Conservation (phyloP, 1,284 basidiomycete genomes). For the Tylopilus orsonianus region DNA sequence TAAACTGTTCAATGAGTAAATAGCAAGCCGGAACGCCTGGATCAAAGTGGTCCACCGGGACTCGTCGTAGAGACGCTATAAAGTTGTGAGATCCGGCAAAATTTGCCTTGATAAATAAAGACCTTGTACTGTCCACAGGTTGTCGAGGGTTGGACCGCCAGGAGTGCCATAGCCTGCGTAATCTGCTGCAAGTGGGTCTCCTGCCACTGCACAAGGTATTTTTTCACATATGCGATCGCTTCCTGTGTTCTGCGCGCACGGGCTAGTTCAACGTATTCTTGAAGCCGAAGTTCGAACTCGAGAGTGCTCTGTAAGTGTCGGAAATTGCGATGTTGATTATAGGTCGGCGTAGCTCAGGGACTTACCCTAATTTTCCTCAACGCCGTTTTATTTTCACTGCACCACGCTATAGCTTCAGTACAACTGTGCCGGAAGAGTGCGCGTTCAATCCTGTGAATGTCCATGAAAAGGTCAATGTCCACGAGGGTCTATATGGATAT, state of each 20-base stretch:
- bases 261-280: slow-evolving; percentile 94
- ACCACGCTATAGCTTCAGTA: slow-evolving; percentile 90
- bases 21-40: slow-evolving; percentile 78
- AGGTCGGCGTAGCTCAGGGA: slow-evolving; percentile 13
- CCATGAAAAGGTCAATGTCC: slow-evolving; percentile 89
- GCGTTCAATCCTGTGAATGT: slow-evolving; percentile 82
- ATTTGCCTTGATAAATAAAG: slow-evolving; percentile 34
- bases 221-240: slow-evolving; percentile 85
- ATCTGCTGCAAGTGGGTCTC: slow-evolving; percentile 78
- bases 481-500: slow-evolving; percentile 63
- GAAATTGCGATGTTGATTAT: slow-evolving; percentile 15
- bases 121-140: slow-evolving; percentile 68
- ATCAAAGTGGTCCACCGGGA: slow-evolving; percentile 76
- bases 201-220: slow-evolving; percentile 82
- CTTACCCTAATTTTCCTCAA: slow-evolving; percentile 87
- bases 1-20: slow-evolving; percentile 82
- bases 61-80: slow-evolving; percentile 78
- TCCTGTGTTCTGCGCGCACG: slow-evolving; percentile 65
- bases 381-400: slow-evolving; percentile 91
- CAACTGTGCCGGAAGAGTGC: slow-evolving; percentile 79
- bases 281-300: slow-evolving; percentile 93
- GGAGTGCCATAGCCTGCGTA: slow-evolving; percentile 71
- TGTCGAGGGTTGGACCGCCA: slow-evolving; percentile 71
- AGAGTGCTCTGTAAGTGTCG: slow-evolving; percentile 71
- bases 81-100: slow-evolving; percentile 14